Conservation (phyloP, 192 early-diverging fungal species). For the Coemansia nantahalensis region DNA sequence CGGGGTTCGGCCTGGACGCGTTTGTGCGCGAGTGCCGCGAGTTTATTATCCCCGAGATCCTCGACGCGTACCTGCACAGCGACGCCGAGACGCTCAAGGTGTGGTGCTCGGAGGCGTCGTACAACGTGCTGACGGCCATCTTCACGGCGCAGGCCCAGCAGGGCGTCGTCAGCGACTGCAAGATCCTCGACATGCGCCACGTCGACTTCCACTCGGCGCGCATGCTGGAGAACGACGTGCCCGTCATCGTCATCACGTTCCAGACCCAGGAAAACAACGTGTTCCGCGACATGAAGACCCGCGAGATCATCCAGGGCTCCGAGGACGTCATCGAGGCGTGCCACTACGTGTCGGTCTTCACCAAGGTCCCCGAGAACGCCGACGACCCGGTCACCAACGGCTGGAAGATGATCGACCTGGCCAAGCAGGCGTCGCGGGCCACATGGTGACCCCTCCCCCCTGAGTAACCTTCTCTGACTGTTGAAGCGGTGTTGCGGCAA, state of each 20-base stretch:
- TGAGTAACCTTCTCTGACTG: no score
- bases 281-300: conserved; percentile 83
- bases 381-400: conserved; percentile 82
- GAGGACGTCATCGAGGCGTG: conserved; percentile 88
- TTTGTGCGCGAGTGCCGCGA: conserved; percentile 91
- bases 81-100: conserved; percentile 77
- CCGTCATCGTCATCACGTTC: conserved; percentile 87
- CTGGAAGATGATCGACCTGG: conserved; percentile 91
- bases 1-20: conserved; percentile 75
- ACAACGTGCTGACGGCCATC: conserved; percentile 78
- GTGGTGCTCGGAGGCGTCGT: conserved; percentile 95
- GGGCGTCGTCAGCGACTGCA: conserved; percentile 91
- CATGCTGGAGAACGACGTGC: conserved; percentile 91
- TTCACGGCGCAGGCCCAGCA: conserved; percentile 81
- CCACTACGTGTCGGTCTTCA: conserved; percentile 87
- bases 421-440: conserved; percentile 62
- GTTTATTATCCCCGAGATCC: conserved; percentile 92
- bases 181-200: conserved; percentile 88
- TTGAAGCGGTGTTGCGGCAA: no score
- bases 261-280: conserved; percentile 91
- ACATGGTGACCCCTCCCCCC: conserved; percentile 54
- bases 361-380: conserved; percentile 77
- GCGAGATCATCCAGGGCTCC: conserved; percentile 82
- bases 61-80: conserved; percentile 90
- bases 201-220: conserved; percentile 88